Conservation (phyloP, 2,329 filamentous ascomycete genomes). For the Aspergillus sp. region DNA sequence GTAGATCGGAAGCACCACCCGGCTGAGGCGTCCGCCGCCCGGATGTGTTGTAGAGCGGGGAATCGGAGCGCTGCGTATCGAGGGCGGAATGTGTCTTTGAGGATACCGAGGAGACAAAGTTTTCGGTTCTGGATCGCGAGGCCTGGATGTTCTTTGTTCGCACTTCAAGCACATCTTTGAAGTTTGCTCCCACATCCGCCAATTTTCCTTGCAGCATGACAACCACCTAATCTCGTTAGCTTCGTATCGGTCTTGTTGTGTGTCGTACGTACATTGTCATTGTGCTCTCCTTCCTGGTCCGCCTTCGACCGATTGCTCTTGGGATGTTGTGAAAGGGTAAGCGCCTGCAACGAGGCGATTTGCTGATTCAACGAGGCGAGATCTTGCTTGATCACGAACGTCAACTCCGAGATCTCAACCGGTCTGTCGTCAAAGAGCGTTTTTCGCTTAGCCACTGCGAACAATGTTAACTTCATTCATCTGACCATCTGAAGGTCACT, state of each 20-base stretch:
- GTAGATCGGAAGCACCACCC: slow-evolving; percentile 63
- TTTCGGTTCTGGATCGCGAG: slow-evolving; percentile 86
- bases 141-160: slow-evolving; percentile 98
- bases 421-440: slow-evolving; percentile 96
- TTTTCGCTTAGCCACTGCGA: slow-evolving; percentile 83
- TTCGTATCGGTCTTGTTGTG: neutral
- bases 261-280: slow-evolving; percentile 71
- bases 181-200: slow-evolving; percentile 88
- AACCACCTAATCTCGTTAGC: slow-evolving; percentile 58
- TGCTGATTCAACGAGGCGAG: slow-evolving; percentile 82
- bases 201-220: slow-evolving; percentile 87
- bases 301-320: slow-evolving; percentile 50
- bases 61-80: slow-evolving; percentile 71
- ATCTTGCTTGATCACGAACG: slow-evolving; percentile 97
- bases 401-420: slow-evolving; percentile 95
- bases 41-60: slow-evolving; percentile 82
- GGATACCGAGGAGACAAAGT: slow-evolving; percentile 90
- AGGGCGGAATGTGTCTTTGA: slow-evolving; percentile 68
- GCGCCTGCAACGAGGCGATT: slow-evolving; percentile 76
- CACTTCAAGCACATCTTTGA: slow-evolving; percentile 96
- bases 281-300: slow-evolving; percentile 90
- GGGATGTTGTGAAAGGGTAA: slow-evolving; percentile 77
- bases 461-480: neutral
- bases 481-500: slow-evolving; percentile 32
- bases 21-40: slow-evolving; percentile 66